These are phyloP conservation scores for Russula foetens DNA, from an alignment of 768 basidiomycete species.

Conservation along the genomic window DNA sequence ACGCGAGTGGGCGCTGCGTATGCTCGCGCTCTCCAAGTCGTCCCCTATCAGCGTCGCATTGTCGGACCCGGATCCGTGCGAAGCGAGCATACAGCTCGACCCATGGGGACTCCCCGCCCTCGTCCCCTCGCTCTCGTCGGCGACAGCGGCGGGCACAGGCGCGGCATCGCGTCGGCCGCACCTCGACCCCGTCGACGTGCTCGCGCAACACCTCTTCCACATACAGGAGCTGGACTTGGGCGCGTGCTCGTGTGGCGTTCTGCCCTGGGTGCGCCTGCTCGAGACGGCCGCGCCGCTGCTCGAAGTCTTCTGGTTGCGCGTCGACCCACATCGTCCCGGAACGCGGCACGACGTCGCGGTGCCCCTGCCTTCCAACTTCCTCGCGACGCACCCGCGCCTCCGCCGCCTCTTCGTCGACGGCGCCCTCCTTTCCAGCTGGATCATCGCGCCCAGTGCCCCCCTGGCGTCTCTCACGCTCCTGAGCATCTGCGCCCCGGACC, in stretches of 20 bases:
- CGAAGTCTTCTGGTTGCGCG: neutral
- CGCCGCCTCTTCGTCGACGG: neutral
- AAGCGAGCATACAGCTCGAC: neutral
- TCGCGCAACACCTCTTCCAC: constrained; percentile 8
- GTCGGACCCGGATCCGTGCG: neutral
- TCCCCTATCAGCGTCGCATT: constrained; percentile 1
- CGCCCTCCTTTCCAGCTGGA: constrained; percentile 1
- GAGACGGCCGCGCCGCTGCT: constrained; percentile 3
- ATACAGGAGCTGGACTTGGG: constrained; percentile 5
- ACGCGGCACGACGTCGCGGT: neutral
- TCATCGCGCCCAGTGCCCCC: neutral
- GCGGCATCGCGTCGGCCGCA: neutral
- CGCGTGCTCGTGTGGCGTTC: neutral
- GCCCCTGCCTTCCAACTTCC: constrained; percentile 1
- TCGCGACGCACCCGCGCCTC: constrained; percentile 6
- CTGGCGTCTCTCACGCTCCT: neutral
- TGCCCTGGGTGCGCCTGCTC: neutral
- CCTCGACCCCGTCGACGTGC: constrained; percentile 5
- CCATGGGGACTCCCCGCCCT: neutral
- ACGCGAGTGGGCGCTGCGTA: constrained; percentile 5
- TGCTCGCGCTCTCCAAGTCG: constrained; percentile 7
- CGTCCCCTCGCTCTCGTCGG: neutral
- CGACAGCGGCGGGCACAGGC: too few species aligned
- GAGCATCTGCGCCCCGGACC: neutral
- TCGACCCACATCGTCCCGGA: neutral